These are phyloP conservation scores for Peribolospora kevripleyi DNA, from an alignment of 768 basidiomycete species.

Conservation along the genomic window DNA sequence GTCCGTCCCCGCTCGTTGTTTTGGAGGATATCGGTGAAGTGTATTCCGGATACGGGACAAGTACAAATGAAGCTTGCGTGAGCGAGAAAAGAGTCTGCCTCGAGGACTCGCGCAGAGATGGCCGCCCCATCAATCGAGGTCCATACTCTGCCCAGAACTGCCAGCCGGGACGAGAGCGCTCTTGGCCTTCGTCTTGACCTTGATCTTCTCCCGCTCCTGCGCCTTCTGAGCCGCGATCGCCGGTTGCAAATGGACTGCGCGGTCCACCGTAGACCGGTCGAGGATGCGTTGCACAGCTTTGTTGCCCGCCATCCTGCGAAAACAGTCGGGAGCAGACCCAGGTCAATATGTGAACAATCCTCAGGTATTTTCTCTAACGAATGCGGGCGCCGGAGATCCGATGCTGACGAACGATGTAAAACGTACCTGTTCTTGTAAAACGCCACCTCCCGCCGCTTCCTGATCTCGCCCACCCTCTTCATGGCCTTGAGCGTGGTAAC, in stretches of 20 bases:
- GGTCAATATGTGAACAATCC: not conserved
- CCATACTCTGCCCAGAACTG: not conserved
- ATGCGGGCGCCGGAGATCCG: not conserved
- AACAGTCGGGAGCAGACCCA: not conserved
- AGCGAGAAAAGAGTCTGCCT: not conserved
- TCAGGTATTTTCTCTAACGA: not conserved
- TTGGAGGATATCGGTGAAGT: too few species aligned
- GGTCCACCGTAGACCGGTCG: conserved; percentile 9
- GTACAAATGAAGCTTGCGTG: too few species aligned
- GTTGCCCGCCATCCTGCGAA: conserved; percentile 12
- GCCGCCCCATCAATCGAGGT: not conserved
- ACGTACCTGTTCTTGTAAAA: conserved; percentile 67
- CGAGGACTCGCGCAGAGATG: not conserved
- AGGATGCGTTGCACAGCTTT: conserved; percentile 6
- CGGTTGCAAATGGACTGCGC: conserved; percentile 1
- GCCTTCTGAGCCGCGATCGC: not conserved
- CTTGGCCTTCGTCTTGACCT: conserved; percentile 10
- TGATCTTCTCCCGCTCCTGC: conserved; percentile 6
- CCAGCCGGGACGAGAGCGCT: not conserved
- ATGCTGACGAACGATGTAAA: not conserved
- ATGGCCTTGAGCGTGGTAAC: conserved; percentile 87
- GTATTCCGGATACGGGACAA: too few species aligned
- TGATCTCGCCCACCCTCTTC: conserved; percentile 84
- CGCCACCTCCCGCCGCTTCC: conserved; percentile 60
- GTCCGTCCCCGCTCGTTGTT: too few species aligned